These are phyloP conservation scores for Dicorynia guianensis DNA, from an alignment of 306 rosid species.

Conservation along the genomic window DNA sequence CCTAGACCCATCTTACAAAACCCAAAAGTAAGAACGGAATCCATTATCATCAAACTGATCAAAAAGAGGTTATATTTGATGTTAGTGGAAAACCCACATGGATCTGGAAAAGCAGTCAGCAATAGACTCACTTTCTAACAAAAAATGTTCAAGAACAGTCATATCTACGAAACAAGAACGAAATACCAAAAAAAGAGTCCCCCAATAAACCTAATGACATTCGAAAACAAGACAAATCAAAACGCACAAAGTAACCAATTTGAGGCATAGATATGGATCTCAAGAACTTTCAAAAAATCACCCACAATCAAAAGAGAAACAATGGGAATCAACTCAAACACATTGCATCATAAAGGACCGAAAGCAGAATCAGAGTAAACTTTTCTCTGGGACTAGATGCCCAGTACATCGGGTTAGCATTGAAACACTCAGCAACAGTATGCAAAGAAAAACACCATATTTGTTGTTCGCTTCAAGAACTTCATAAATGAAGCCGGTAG, in stretches of 20 bases:
- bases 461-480: background rate
- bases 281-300: background rate
- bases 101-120: slow-evolving; percentile 42
- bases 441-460: slow-evolving; percentile 3
- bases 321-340: slow-evolving; percentile 1
- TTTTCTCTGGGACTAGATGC: background rate
- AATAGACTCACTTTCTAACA: slow-evolving; percentile 24
- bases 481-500: background rate
- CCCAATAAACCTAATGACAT: slow-evolving; percentile 10
- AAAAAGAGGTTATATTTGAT: slow-evolving; percentile 1
- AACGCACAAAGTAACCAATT: background rate
- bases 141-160: background rate
- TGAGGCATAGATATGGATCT: slow-evolving; percentile 19
- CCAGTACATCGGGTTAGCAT: background rate
- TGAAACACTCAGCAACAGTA: slow-evolving; percentile 26
- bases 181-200: slow-evolving; percentile 37
- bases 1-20: slow-evolving; percentile 24
- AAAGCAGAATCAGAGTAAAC: background rate
- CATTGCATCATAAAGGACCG: background rate
- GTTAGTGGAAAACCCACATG: slow-evolving; percentile 2
- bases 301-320: slow-evolving; percentile 1
- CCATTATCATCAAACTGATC: slow-evolving; percentile 10
- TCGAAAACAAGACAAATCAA: slow-evolving; percentile 11
- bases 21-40: slow-evolving; percentile 27
- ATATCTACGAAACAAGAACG: slow-evolving; percentile 15